Evolutionary conservation across 208 protist genomes (phyloP), one percentile per base, ranked within the genome.

Genomic region (Kentomonas sorsogonicus): DNA sequence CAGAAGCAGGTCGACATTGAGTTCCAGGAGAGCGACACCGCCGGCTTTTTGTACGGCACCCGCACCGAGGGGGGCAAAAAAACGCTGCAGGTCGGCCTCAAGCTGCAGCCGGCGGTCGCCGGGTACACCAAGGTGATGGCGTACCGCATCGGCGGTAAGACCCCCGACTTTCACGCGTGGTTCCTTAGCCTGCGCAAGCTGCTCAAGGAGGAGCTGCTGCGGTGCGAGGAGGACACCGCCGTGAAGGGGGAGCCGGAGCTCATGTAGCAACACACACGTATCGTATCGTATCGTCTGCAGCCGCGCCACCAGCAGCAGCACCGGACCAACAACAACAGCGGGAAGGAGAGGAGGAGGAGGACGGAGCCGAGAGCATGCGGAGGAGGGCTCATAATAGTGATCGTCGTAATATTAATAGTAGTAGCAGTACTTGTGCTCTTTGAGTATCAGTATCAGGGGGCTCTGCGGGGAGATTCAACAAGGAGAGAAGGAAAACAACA

Each of bases 121-220:
- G 83, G 83, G 10, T 94, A 94, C 63, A 94, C 87, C 2, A 89
- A 88, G 63, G 79, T 94, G 0, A 55, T 84, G 15, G 71, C 76
- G 1, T 94, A 94, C 60, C 87, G 87, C 57, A 94, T 94, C 47
- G 66, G 69, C 10, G 87, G 87, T 0, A 83, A 83, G 66, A 94
- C 87, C 6, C 78, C 44, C 29, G 79, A 86, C 22, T 94, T 91
- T 55, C 87, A 89, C 59, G 55, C 59, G 33, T 94, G 87, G 87
- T 86, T 94, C 46, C 63, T 89, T 18, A 60, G 76, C 25, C 67
- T 94, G 47, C 74, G 87, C 33, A 81, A 79, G 54, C 54, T 66
- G 31, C 76, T 91, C 69, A 84, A 86, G 41, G 71, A 87, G 26
- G 81, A 94, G 61, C 69, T 94, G 47, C 63, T 94, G 33, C 63